A percentile compares a stretch with the other conserved stretches of the same genome.
These are phyloP conservation scores for Yamadazyma ubonensis DNA, from an alignment of 805 yeast genomes.

Conservation along the genomic window DNA sequence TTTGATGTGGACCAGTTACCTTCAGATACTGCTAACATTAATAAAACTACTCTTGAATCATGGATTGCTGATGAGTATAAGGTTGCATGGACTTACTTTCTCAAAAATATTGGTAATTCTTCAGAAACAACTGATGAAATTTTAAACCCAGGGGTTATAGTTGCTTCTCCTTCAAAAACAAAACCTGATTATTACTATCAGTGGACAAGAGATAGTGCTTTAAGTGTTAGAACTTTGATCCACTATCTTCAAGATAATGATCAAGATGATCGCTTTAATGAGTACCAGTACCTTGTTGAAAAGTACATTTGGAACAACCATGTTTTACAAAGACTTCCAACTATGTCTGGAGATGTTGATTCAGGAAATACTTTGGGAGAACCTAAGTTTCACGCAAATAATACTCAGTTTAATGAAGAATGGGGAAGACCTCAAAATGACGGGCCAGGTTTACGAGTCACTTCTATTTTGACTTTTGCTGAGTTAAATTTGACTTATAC, in stretches of 20 bases:
- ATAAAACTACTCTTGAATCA: constrained; percentile 44
- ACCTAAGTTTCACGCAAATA: constrained; percentile 77
- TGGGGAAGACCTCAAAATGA: constrained; percentile 98
- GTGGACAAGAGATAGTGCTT: constrained; percentile 90
- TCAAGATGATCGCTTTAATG: constrained; percentile 6
- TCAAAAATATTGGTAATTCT: constrained; percentile 17
- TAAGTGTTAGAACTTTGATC: constrained; percentile 66
- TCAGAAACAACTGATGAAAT: constrained; percentile 7
- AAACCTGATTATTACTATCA: constrained; percentile 83
- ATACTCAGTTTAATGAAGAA: constrained; percentile 54
- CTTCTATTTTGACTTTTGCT: constrained; percentile 60
- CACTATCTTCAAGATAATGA: constrained; percentile 47
- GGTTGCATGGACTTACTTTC: constrained; percentile 13
- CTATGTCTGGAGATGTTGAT: constrained; percentile 45
- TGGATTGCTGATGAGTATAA: constrained; percentile 50
- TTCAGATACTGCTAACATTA: constrained; percentile 25
- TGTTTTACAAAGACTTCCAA: constrained; percentile 61
- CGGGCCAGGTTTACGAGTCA: constrained; percentile 83
- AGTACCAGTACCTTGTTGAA: constrained; percentile 37
- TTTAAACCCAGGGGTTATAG: constrained; percentile 65
- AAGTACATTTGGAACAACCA: constrained; percentile 61
- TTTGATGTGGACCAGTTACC: constrained; percentile 7
- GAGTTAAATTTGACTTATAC: constrained; percentile 20
- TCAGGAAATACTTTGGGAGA: constrained; percentile 76
- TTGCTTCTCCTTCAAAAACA: constrained; percentile 77